Conservation (phyloP, 192 early-diverging fungal genomes). For the Coemansia sp. region DNA sequence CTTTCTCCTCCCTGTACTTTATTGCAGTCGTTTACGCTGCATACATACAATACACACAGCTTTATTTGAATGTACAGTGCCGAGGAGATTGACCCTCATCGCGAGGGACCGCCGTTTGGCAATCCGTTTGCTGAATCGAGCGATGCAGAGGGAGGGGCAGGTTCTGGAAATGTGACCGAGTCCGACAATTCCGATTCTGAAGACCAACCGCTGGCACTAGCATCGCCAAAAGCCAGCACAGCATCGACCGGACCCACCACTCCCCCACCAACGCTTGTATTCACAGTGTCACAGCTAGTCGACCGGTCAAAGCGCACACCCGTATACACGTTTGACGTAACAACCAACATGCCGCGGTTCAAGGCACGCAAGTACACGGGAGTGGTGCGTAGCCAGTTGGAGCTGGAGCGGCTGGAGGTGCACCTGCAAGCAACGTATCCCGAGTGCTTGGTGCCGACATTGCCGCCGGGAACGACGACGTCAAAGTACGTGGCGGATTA, state of each 20-base stretch:
- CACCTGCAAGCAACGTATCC: conserved; percentile 53
- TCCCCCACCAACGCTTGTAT: conserved; percentile 22
- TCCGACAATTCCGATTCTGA: conserved; percentile 1
- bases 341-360: conserved; percentile 42
- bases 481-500: conserved; percentile 49
- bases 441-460: conserved; percentile 49
- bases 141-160: conserved; percentile 6
- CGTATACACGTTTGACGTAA: conserved; percentile 32
- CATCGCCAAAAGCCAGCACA: not conserved
- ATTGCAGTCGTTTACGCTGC: not conserved
- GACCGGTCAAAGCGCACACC: conserved; percentile 46
- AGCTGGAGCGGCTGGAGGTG: conserved; percentile 47
- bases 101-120: conserved; percentile 4
- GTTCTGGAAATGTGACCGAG: not conserved
- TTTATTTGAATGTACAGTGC: conserved; percentile 12
- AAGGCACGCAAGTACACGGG: conserved; percentile 49
- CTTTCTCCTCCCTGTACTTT: not conserved
- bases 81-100: conserved; percentile 45
- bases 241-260: too few relatives aligned
- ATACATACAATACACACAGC: too few relatives aligned
- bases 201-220: not conserved
- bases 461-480: conserved; percentile 37
- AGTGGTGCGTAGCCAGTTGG: conserved; percentile 44
- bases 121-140: conserved; percentile 32
- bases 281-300: conserved; percentile 40